Evolutionary conservation across 2,329 filamentous ascomycete genomes (phyloP), one percentile per base, ranked within the genome.

Genomic region (Berkeleyomyces rouxiae): DNA sequence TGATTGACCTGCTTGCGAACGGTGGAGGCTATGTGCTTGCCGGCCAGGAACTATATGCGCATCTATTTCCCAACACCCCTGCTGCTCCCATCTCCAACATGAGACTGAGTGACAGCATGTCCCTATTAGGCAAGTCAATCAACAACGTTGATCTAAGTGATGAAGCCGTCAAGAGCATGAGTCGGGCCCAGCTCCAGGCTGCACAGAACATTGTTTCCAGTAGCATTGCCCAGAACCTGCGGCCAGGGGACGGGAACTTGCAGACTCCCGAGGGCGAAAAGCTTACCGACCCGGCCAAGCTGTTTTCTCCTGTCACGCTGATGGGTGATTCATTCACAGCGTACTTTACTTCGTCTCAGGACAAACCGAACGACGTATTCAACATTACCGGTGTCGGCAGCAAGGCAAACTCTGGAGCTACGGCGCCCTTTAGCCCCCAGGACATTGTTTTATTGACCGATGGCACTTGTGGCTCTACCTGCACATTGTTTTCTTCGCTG

Each of bases 11-110:
- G 4, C 77, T 76, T 3, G 76, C 75, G 57, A 85, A 85, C 66
- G 78, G 77, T 1, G 83, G 83, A 49, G 82, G 83, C 33, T 77
- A 75, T 11, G 79, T 85, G 53, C 69, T 82, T 6, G 76, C 79
- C n/a, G 82, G 80, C 13, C 83, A 82, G 66, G 82, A 84, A 68
- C 74, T 86, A 36, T 84, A 85, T 72, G 79, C 80, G 61, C 72
- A 79, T 69, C 73, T 83, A 0, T 79, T 81, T 71, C 81, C 80
- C 0, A 71, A 74, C 10, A 72, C 77, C 7, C 71, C 75, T 3
- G 75, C 76, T 3, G 80, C 78, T 63, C 77, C 77, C 3, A 76
- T 74, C 3, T 75, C 75, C 65, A 78, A 80, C 33, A 74, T 81
- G 69, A 74, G 80, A 10, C 75, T 79, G 2, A 72, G 77, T 44